Evolutionary conservation across 805 yeast species (phyloP), one percentile per base, ranked within the genome.

Genomic region (Maudiozyma pseudohumilis): DNA sequence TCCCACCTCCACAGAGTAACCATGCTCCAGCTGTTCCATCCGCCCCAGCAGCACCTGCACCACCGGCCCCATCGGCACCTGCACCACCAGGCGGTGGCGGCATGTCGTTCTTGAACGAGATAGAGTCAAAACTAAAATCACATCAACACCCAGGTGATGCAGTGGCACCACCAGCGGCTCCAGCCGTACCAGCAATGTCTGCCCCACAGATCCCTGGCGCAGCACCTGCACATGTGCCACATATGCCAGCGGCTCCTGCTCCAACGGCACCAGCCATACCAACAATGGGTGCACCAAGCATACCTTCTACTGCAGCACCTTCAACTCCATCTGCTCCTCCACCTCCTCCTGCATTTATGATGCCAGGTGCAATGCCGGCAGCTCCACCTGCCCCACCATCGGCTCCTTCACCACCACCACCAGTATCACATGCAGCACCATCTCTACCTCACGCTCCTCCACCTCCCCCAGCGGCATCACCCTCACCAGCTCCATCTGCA

Each of bases 81-180:
- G 35, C 29, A 12, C 4, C 32, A 9, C 25, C 29, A 19, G 13
- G 23, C 8, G 40, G 41, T 7, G 38, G 38, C 5, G 50, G 51
- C 7, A 46, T 49, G 47, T 54, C 60, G n/a, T 55, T 56, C 34
- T 35, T 56, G 23, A 46, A 48, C 28, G 61, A 56, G 38, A 56
- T 56, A 20, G 48, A 52, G 34, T 52, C 60, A 23, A 53, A 47
- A 28, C 35, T 48, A 37, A 51, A 45, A 22, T 35, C 30, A 11
- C 49, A 38, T 15, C 40, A 35, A 27, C 43, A 20, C 36, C 43
- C 47, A n/a, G 25, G 32, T 11, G 29, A 29, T 21, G 21, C 41
- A 10, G 46, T 50, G 21, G 28, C 47, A 11, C 43, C 53, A 4
- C 54, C 57, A 20, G 41, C 50, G 20, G 40, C 48, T 41, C 52